Evolutionary conservation across 768 basidiomycete genomes (phyloP), one percentile per base, ranked within the genome.

Genomic region (Asterophora lycoperdoides): DNA sequence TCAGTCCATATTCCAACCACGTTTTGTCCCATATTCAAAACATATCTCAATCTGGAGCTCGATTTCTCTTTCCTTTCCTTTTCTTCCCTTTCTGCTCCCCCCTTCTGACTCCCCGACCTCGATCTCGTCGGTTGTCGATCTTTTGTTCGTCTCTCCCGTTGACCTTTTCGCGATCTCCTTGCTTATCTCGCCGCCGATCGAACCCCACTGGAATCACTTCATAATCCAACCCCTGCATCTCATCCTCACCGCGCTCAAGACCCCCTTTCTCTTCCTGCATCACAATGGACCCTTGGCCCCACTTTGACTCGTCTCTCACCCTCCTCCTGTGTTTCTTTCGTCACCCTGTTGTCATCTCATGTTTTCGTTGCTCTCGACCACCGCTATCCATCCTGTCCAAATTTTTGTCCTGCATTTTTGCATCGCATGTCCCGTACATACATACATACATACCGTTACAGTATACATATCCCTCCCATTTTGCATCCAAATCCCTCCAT

Each of bases 41-140:
- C 30, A 20, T 19, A 50, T 50, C 42, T 44, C 35, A 50, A 38
- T 29, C 33, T 35, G 48, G 42, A 44, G 34, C 48, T 39, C 48
- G 48, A 50, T 50, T 50, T 30, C 32, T 36, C 30, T 26, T 28
- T n/a, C 47, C 11, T n/a, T 32, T 35, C 18, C 30, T 14, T 20
- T 20, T 34, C 7, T 32, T 32, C 8, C 8, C 8, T 32, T 28
- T 36, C 44, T n/a, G n/a, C n/a, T n/a, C n/a, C n/a, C n/a, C n/a
- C n/a, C 13, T 35, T 29, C 20, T 19, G 17, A 34, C 39, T n/a
- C 20, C 6, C 26, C 33, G 36, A 20, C 14, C 44, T 10, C 30
- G 4, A 2, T 19, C 35, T 13, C 19, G 8, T 33, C 17, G 20
- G 23, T 19, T 33, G 36, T 45, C 4, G 5, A 8, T 19, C 14